phyloP scores from a whole-genome alignment of 2,329 filamentous ascomycete species.

The Fusarium sp. region DNA sequence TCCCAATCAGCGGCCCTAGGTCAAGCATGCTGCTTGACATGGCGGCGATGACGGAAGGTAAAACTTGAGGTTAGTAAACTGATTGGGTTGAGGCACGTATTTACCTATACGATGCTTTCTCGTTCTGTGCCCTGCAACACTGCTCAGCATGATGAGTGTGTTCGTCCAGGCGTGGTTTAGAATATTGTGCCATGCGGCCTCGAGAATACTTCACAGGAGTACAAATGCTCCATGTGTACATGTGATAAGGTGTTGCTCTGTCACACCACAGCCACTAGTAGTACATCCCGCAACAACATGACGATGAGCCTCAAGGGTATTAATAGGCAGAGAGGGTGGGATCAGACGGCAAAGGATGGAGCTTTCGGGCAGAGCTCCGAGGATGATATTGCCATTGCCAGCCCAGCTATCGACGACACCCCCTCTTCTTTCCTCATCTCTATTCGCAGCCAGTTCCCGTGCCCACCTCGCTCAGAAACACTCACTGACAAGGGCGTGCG shows the following conservation, averaged over 20 bases:
- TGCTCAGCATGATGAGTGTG: neutral
- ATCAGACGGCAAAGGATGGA: neutral
- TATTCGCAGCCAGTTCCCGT: neutral
- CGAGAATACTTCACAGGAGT: neutral
- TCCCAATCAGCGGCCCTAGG: conserved; percentile 6
- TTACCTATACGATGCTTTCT: neutral
- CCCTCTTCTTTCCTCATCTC: conserved; percentile 6
- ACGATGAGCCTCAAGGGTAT: neutral
- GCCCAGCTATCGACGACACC: neutral
- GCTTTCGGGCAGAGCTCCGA: conserved; percentile 10
- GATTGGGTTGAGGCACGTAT: neutral
- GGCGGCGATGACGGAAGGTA: neutral
- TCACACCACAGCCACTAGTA: neutral
- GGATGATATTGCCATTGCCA: neutral
- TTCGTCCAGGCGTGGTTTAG: neutral
- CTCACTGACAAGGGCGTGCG: conserved; percentile 25
- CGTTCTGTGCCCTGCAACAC: neutral
- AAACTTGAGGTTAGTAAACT: neutral
- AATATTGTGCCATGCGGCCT: neutral
- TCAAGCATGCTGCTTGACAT: neutral
- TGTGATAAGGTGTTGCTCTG: neutral
- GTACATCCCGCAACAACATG: neutral
- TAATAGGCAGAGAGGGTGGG: neutral
- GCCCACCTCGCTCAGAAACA: conserved; percentile 1
- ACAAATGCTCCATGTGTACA: neutral